These are phyloP conservation scores for Hymenoscyphus infarciens DNA, from an alignment of 2,329 filamentous ascomycete genomes.

Conservation along the genomic window DNA sequence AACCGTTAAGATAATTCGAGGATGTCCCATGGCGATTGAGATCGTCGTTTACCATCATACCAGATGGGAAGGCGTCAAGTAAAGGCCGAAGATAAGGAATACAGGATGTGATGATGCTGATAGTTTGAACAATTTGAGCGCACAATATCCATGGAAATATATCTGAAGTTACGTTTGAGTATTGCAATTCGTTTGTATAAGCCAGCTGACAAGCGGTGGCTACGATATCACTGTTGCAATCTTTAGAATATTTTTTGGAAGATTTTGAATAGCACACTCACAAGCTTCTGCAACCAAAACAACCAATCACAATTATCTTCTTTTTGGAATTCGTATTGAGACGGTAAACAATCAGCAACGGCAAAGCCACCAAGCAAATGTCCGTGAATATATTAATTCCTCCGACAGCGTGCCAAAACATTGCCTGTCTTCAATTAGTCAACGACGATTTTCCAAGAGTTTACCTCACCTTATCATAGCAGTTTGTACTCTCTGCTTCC, in stretches of 20 bases:
- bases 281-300: background rate
- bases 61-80: background rate
- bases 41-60: background rate
- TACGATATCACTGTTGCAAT: background rate
- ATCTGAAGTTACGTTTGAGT: background rate
- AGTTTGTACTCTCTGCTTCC: background rate
- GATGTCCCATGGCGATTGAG: background rate
- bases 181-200: conserved; percentile 1
- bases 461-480: background rate
- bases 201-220: background rate
- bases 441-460: background rate
- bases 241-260: background rate
- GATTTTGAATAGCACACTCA: background rate
- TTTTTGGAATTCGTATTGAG: background rate
- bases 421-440: background rate
- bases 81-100: background rate
- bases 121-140: background rate
- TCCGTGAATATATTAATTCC: background rate
- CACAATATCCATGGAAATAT: background rate
- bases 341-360: background rate
- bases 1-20: background rate
- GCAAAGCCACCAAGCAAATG: background rate
- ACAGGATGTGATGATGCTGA: background rate
- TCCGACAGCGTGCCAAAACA: background rate
- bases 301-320: background rate